phyloP scores from a whole-genome alignment of 139 green algal genomes.

The Nannochloris sp. region DNA sequence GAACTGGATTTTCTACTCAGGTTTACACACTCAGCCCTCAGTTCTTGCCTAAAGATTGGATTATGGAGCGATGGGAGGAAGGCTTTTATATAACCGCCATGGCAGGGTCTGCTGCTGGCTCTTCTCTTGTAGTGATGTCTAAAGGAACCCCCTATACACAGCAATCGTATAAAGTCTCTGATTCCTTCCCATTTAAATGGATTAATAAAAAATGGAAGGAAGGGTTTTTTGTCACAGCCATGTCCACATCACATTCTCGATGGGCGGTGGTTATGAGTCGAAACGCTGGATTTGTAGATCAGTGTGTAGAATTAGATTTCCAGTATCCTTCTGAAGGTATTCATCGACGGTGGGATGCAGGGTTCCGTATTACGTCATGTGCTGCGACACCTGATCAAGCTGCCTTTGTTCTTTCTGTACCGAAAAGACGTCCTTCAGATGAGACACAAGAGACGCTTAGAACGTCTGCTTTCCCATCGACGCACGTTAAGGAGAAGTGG shows the following conservation, averaged over 20 bases:
- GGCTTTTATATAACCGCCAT: conserved; percentile 99
- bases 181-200: conserved; percentile 99
- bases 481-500: conserved; percentile 99
- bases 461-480: conserved; percentile 88
- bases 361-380: conserved; percentile 94
- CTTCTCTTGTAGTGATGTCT: conserved; percentile 84
- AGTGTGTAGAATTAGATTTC: conserved; percentile 99
- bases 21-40: conserved; percentile 73
- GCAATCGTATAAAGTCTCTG: conserved; percentile 97
- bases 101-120: conserved; percentile 69
- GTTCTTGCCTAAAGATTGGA: conserved; percentile 99
- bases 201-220: conserved; percentile 99
- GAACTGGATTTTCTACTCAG: conserved; percentile 84
- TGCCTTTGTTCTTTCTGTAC: conserved; percentile 55
- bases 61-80: conserved; percentile 99
- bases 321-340: conserved; percentile 98
- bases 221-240: conserved; percentile 98
- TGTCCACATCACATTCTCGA: conserved; percentile 85
- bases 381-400: conserved; percentile 90
- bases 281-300: conserved; percentile 94
- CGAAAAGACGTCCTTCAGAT: conserved; percentile 76
- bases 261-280: conserved; percentile 99
- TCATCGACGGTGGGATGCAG: conserved; percentile 91
- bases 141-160: conserved; percentile 98
- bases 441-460: conserved; percentile 98